These are phyloP conservation scores for Fraxinus baroniana DNA, from an alignment of 305 asterid species.

Conservation along the genomic window DNA sequence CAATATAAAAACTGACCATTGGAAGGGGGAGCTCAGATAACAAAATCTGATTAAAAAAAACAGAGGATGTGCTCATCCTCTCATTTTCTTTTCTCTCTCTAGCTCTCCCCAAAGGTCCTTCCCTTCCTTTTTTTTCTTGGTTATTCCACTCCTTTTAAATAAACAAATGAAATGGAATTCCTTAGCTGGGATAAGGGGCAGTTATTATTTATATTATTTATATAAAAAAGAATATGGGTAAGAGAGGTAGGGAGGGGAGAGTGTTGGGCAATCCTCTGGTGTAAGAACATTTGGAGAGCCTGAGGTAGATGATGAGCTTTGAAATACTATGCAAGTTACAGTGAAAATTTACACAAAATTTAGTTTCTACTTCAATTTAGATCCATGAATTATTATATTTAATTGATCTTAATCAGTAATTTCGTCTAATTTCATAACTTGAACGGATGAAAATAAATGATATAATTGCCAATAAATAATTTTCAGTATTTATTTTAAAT, in stretches of 20 bases:
- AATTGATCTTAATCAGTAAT: too few species aligned
- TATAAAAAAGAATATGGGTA: not conserved
- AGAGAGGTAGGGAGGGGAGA: slow-evolving; percentile 15
- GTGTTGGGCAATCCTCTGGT: slow-evolving; percentile 35
- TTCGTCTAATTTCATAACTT: too few species aligned
- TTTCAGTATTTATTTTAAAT: too few species aligned
- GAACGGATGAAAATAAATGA: not conserved
- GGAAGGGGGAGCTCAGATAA: slow-evolving; percentile 41
- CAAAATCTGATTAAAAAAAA: slow-evolving; percentile 27
- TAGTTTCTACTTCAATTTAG: not conserved
- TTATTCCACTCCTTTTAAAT: slow-evolving; percentile 45
- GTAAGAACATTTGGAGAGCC: slow-evolving; percentile 26
- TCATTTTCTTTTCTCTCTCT: slow-evolving; percentile 37
- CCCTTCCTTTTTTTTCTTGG: slow-evolving; percentile 45
- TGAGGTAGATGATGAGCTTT: slow-evolving; percentile 30
- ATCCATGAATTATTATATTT: too few species aligned
- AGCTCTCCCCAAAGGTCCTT: slow-evolving; percentile 24
- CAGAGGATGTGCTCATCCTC: slow-evolving; percentile 53
- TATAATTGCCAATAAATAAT: too few species aligned
- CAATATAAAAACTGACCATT: slow-evolving; percentile 34
- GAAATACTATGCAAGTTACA: not conserved
- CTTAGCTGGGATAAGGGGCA: slow-evolving; percentile 29
- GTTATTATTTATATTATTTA: slow-evolving; percentile 27
- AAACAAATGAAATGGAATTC: slow-evolving; percentile 38
- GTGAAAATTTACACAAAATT: not conserved